These are phyloP conservation scores for Salvia splendens DNA, from an alignment of 257 asterid genomes.

Conservation along the genomic window DNA sequence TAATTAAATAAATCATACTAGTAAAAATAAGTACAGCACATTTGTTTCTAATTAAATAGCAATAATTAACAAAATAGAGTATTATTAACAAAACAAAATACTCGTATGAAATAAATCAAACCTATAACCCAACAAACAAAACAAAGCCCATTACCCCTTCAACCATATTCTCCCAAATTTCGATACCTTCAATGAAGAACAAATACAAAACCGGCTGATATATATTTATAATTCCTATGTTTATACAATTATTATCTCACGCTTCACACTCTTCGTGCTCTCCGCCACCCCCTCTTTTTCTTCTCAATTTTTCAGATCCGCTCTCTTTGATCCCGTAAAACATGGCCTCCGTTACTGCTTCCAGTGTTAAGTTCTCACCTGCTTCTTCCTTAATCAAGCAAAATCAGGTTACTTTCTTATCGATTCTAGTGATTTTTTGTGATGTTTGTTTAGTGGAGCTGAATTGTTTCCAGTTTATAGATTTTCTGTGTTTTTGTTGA, in stretches of 20 bases:
- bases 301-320: slow-evolving; percentile 41
- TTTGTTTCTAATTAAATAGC: too few relatives aligned
- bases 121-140: slow-evolving; percentile 32
- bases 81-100: too few relatives aligned
- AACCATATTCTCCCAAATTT: slow-evolving; percentile 34
- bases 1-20: too few relatives aligned
- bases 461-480: not conserved
- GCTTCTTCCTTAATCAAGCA: slow-evolving; percentile 60
- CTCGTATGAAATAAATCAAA: not conserved
- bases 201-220: slow-evolving; percentile 15
- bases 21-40: too few relatives aligned
- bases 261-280: slow-evolving; percentile 49
- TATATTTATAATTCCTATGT: slow-evolving; percentile 14
- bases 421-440: slow-evolving; percentile 5
- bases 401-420: slow-evolving; percentile 50
- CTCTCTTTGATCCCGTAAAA: slow-evolving; percentile 29
- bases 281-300: slow-evolving; percentile 53
- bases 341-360: slow-evolving; percentile 69
- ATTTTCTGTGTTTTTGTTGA: not conserved
- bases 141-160: slow-evolving; percentile 18
- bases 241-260: not conserved
- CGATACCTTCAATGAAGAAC: slow-evolving; percentile 35
- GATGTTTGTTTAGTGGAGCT: not conserved
- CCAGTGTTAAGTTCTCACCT: slow-evolving; percentile 46
- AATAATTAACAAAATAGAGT: too few relatives aligned